Evolutionary conservation across 139 green algal species (phyloP).

Genomic region (Pleodorina starrii): DNA sequence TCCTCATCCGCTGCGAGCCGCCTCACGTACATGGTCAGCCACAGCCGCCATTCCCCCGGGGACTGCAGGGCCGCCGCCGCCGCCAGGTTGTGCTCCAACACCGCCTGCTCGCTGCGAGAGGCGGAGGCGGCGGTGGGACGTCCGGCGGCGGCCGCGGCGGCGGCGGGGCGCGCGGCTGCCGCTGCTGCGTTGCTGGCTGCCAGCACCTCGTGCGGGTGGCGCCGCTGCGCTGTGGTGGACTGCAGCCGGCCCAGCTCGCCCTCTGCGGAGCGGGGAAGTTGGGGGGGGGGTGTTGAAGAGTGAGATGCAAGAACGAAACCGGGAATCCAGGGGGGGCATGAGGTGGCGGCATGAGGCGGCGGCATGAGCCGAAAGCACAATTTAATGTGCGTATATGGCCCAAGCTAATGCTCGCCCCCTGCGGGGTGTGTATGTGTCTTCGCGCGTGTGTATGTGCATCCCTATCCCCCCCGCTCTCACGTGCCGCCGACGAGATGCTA

Average conservation of each 20-base stretch:
- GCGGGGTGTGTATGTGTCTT: no score
- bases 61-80: constrained; percentile 66
- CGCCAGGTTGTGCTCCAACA: constrained; percentile 76
- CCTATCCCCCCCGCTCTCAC: neutral
- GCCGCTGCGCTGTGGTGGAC: constrained; percentile 38
- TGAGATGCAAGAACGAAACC: no score
- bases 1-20: constrained; percentile 64
- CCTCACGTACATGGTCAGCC: constrained; percentile 75
- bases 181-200: neutral
- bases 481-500: neutral
- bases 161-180: neutral
- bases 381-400: no score
- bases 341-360: no score
- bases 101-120: constrained; percentile 10
- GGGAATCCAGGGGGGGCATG: no score
- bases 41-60: constrained; percentile 71
- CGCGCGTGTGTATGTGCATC: neutral
- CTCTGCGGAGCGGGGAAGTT: constrained; percentile 41
- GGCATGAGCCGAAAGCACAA: no score
- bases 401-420: constrained; percentile 71
- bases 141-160: no score
- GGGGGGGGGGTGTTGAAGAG: no score
- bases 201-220: constrained; percentile 16
- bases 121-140: neutral
- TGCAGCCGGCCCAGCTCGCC: constrained; percentile 70